Base-by-base conservation (phyloP, 495 filamentous ascomycete species). In the Cladorrhinum samala region DNA sequence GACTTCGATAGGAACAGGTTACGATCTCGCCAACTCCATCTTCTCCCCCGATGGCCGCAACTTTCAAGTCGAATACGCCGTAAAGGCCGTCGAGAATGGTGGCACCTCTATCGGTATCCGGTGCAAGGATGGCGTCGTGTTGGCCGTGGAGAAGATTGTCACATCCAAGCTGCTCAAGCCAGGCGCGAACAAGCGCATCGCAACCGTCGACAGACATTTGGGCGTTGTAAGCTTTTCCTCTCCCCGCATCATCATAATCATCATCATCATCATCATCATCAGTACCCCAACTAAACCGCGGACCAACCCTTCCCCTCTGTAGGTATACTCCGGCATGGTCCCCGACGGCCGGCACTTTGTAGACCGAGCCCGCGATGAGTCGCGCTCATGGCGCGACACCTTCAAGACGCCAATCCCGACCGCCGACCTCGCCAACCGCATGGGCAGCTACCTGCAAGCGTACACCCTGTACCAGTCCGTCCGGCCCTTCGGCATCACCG, bases 1-100 rank as follows among this genome's bases (percentile, higher is more conserved):
- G 93, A 98, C 93, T 65, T 98, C 93, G 63, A 98, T 98, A 84
- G 93, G 93, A 68, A 98, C 93, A 62, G 93, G 93, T 65, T 98
- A 98, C 75, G 93, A 98, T 82, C 87, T 98, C 67, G 87, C 88
- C 63, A 98, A 98, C 80, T 97, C 94, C 63, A 91, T 96, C 73
- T 98, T 96, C 78, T 96, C 91, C 33, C 93, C 93, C 52, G 93
- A 98, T 77, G 93, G 93, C 70, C 85, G 93, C 59, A 98, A 98
- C 74, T 98, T 98, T 71, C 93, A 98, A 73, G 93, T 97, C 68
- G 93, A 98, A 78, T 98, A 98, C 73, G 93, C 93, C 53, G 84
- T 93, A 52, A 98, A 98, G 78, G 93, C 93, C 55, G 93, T 98
- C 46, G 93, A 98, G 76, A 97, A 95, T 66, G 93, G 94, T 54